Conservation (phyloP, 148 eudicot genomes). For the Pouteria glomerata region DNA sequence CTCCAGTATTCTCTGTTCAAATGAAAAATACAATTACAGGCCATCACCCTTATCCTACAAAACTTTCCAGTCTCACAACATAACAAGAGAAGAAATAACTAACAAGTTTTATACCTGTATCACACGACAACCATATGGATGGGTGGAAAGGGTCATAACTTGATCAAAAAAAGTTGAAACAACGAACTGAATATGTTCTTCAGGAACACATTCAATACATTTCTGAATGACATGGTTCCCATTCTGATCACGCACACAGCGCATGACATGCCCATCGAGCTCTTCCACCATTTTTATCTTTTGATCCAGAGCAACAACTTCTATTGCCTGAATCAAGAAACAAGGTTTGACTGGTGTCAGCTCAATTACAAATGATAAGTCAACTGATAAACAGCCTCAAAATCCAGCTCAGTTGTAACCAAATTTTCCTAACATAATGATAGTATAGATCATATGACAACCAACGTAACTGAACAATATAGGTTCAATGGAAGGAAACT, state of each 20-base stretch:
- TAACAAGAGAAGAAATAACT: not conserved
- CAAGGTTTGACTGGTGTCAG: not conserved
- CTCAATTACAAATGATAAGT: not conserved
- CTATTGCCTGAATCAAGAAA: conserved; percentile 66
- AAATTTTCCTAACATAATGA: not conserved
- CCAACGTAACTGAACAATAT: not conserved
- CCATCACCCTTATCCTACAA: not conserved
- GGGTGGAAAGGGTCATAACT: conserved; percentile 95
- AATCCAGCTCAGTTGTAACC: not conserved
- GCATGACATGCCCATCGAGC: conserved; percentile 92
- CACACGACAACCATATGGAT: conserved; percentile 99
- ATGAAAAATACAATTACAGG: conserved; percentile 1
- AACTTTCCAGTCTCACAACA: not conserved
- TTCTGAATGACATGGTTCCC: conserved; percentile 98
- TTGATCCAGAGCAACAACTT: conserved; percentile 97
- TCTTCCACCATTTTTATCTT: conserved; percentile 92
- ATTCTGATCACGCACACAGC: conserved; percentile 99
- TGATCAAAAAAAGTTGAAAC: conserved; percentile 81
- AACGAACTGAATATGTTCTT: conserved; percentile 85
- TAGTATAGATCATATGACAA: not conserved
- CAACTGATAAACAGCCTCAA: not conserved
- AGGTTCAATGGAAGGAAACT: not conserved
- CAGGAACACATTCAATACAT: conserved; percentile 97
- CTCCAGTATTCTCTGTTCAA: conserved; percentile 81
- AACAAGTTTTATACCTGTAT: conserved; percentile 58